Conservation (phyloP, 1,284 basidiomycete species). For the Gymnopus androsaceus region DNA sequence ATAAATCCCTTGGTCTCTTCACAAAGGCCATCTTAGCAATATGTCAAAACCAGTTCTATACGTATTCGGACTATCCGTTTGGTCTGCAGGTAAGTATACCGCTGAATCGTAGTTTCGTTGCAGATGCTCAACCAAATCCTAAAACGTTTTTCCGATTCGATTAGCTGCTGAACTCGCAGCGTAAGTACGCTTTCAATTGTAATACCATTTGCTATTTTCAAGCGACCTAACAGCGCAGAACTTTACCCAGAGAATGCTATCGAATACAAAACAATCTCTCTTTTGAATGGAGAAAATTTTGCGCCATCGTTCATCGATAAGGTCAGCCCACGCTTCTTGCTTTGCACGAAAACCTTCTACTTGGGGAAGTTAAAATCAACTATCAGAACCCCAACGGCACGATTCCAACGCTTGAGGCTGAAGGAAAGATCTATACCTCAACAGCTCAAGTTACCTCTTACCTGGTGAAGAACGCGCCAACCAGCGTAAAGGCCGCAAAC, state of each 20-base stretch:
- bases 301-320: slow-evolving; percentile 56
- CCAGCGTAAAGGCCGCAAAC: slow-evolving; percentile 36
- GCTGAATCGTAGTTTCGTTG: neutral
- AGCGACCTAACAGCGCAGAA: slow-evolving; percentile 30
- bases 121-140: neutral
- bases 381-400: slow-evolving; percentile 55
- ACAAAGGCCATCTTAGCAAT: neutral
- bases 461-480: slow-evolving; percentile 47
- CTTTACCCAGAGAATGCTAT: slow-evolving; percentile 40
- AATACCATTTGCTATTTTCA: neutral
- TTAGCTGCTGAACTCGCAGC: slow-evolving; percentile 46
- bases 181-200: slow-evolving; percentile 32
- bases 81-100: slow-evolving; percentile 38
- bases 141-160: too few species aligned
- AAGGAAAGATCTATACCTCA: slow-evolving; percentile 46
- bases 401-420: slow-evolving; percentile 51
- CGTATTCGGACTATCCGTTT: slow-evolving; percentile 47
- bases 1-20: too few species aligned
- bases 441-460: slow-evolving; percentile 51
- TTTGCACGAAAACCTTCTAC: neutral
- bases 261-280: slow-evolving; percentile 41
- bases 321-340: slow-evolving; percentile 31
- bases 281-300: slow-evolving; percentile 63
- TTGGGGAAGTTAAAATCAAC: neutral
- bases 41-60: slow-evolving; percentile 36